These are phyloP conservation scores for Paecilomyces sp. DNA, from an alignment of 2,329 filamentous ascomycete genomes.

Conservation along the genomic window DNA sequence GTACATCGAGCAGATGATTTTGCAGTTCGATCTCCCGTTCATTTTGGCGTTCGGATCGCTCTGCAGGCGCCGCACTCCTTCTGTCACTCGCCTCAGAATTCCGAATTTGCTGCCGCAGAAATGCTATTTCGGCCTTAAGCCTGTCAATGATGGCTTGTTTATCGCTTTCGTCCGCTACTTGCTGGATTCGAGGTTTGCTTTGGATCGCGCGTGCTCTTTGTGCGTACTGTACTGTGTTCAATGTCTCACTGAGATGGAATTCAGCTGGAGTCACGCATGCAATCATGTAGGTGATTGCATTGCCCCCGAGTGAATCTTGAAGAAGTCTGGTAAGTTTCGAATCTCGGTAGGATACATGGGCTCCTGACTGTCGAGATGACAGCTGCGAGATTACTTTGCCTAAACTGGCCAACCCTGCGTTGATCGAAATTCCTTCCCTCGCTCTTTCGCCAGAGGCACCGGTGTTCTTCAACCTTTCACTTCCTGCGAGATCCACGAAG, in stretches of 20 bases:
- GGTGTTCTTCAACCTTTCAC: slow-evolving; percentile 94
- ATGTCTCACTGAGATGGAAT: slow-evolving; percentile 93
- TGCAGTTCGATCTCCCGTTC: slow-evolving; percentile 86
- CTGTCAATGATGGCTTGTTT: slow-evolving; percentile 91
- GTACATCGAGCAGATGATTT: slow-evolving; percentile 83
- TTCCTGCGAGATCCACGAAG: slow-evolving; percentile 95
- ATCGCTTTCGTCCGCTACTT: slow-evolving; percentile 79
- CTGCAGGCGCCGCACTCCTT: slow-evolving; percentile 51
- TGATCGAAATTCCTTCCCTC: slow-evolving; percentile 96
- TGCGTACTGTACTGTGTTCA: slow-evolving; percentile 96
- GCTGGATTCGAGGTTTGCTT: slow-evolving; percentile 93
- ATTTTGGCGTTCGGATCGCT: slow-evolving; percentile 69
- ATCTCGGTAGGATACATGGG: slow-evolving; percentile 95
- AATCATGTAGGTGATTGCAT: slow-evolving; percentile 99
- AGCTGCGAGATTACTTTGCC: slow-evolving; percentile 98
- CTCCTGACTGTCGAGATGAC: slow-evolving; percentile 77
- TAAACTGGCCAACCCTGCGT: slow-evolving; percentile 85
- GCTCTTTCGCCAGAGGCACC: slow-evolving; percentile 90
- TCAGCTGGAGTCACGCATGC: slow-evolving; percentile 95
- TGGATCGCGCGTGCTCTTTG: slow-evolving; percentile 94
- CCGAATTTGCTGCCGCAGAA: slow-evolving; percentile 87
- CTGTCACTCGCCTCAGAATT: slow-evolving; percentile 65
- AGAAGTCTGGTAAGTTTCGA: slow-evolving; percentile 92
- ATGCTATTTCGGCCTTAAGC: slow-evolving; percentile 86
- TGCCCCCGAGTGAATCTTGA: slow-evolving; percentile 93